Percentiles rank a stretch among this genome's conserved stretches.
These are phyloP conservation scores for Trichoderma gracile DNA, from an alignment of 2,329 filamentous ascomycete species.

Conservation along the genomic window DNA sequence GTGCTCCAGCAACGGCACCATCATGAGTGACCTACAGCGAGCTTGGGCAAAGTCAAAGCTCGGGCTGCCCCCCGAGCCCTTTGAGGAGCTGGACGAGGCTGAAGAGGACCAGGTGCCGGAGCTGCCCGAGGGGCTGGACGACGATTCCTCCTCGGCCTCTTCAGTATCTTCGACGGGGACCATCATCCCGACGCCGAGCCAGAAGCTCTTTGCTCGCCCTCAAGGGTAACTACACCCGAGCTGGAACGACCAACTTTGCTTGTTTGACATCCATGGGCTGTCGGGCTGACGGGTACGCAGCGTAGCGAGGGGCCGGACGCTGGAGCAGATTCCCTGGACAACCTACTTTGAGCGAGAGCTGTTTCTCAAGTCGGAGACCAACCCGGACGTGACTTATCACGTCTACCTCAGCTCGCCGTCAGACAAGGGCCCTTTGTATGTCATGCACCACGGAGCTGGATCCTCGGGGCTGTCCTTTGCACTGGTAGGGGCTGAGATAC, in stretches of 20 bases:
- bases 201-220: constrained; percentile 71
- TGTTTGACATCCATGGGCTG: constrained; percentile 3
- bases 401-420: constrained; percentile 83
- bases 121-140: constrained; percentile 48
- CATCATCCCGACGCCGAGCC: constrained; percentile 75
- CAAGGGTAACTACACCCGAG: constrained; percentile 55
- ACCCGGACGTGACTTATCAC: constrained; percentile 66
- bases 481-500: constrained; percentile 73
- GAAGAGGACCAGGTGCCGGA: constrained; percentile 50
- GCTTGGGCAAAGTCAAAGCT: constrained; percentile 77
- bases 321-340: constrained; percentile 77
- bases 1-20: constrained; percentile 10
- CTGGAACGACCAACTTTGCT: not conserved
- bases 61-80: constrained; percentile 52
- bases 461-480: constrained; percentile 93
- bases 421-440: constrained; percentile 76
- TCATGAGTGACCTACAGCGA: constrained; percentile 80
- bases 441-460: constrained; percentile 92
- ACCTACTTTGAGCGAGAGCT: constrained; percentile 89
- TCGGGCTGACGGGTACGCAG: constrained; percentile 40
- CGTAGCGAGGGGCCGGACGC: constrained; percentile 52
- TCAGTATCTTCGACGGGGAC: constrained; percentile 91
- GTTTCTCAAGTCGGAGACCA: constrained; percentile 58
- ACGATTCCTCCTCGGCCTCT: constrained; percentile 81
- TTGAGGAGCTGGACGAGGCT: constrained; percentile 56